Conservation (phyloP, 2,329 filamentous ascomycete genomes). For the Stachybotrys elegans region DNA sequence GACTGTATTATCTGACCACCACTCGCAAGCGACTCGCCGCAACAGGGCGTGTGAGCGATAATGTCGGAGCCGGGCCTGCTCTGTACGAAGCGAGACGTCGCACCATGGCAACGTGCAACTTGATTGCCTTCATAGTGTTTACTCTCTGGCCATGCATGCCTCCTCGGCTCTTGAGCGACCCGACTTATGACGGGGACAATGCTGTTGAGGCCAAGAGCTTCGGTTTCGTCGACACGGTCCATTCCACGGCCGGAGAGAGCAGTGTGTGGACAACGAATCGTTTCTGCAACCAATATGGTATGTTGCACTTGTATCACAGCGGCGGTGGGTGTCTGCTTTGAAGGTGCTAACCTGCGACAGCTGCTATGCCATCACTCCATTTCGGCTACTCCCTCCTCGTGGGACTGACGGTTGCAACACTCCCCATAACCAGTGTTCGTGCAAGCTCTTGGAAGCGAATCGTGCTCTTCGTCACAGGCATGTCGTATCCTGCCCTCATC, state of each 20-base stretch:
- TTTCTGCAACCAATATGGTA: slow-evolving; percentile 72
- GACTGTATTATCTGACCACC: slow-evolving; percentile 66
- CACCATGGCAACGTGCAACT: slow-evolving; percentile 58
- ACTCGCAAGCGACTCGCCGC: slow-evolving; percentile 44
- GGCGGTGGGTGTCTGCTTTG: background rate
- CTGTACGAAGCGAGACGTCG: slow-evolving; percentile 52
- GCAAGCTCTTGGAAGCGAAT: slow-evolving; percentile 45
- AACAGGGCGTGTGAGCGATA: slow-evolving; percentile 20
- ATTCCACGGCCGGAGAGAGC: slow-evolving; percentile 43
- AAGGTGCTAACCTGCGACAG: slow-evolving; percentile 27
- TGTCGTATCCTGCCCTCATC: slow-evolving; percentile 61
- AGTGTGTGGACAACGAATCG: slow-evolving; percentile 55
- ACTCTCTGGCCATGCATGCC: slow-evolving; percentile 62
- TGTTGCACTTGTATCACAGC: slow-evolving; percentile 24
- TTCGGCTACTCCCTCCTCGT: slow-evolving; percentile 73
- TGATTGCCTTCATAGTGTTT: slow-evolving; percentile 56
- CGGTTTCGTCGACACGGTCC: slow-evolving; percentile 58
- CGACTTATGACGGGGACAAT: slow-evolving; percentile 47
- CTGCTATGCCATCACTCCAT: slow-evolving; percentile 71
- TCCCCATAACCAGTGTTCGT: slow-evolving; percentile 55
- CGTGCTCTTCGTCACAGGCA: slow-evolving; percentile 40
- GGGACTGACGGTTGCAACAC: slow-evolving; percentile 61
- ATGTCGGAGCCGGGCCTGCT: slow-evolving; percentile 33
- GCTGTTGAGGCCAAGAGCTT: slow-evolving; percentile 56
- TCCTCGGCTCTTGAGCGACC: slow-evolving; percentile 53